Evolutionary conservation across 345 rosid species (phyloP).

Genomic region (Eucalyptus curtisii): DNA sequence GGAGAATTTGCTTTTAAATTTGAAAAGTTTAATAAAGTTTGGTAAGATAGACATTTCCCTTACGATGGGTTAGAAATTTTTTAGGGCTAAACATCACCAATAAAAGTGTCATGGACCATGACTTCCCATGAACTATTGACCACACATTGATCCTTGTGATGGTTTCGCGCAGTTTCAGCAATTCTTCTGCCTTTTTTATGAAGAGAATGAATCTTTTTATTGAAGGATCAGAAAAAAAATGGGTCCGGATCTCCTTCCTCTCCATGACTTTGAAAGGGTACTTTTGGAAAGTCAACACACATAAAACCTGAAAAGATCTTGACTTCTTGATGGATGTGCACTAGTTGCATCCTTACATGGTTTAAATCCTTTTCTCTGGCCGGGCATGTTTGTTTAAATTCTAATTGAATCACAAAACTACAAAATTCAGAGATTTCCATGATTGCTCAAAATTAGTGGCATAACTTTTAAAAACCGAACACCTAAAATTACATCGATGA

Average conservation of each 20-base stretch:
- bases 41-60: fast-evolving
- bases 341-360: not conserved
- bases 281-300: not conserved
- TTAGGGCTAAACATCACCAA: not conserved
- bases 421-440: not conserved
- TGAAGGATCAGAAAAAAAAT: too few species aligned
- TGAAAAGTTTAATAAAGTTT: too few species aligned
- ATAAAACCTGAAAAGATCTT: not conserved
- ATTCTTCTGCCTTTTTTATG: too few species aligned
- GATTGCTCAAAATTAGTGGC: not conserved
- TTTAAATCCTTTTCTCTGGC: too few species aligned
- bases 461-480: too few species aligned
- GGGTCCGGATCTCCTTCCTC: too few species aligned
- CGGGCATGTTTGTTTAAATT: not conserved
- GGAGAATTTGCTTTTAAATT: too few species aligned
- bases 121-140: not conserved
- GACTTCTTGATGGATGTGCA: not conserved
- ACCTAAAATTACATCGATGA: too few species aligned
- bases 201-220: too few species aligned
- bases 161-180: too few species aligned
- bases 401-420: not conserved
- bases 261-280: too few species aligned
- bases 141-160: not conserved
- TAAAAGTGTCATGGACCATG: not conserved
- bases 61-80: too few species aligned